A percentile compares a stretch with the other conserved stretches of the same genome.
Conservation (phyloP, 176 grass and related monocot species). For the Bonia amplexicaulis region DNA sequence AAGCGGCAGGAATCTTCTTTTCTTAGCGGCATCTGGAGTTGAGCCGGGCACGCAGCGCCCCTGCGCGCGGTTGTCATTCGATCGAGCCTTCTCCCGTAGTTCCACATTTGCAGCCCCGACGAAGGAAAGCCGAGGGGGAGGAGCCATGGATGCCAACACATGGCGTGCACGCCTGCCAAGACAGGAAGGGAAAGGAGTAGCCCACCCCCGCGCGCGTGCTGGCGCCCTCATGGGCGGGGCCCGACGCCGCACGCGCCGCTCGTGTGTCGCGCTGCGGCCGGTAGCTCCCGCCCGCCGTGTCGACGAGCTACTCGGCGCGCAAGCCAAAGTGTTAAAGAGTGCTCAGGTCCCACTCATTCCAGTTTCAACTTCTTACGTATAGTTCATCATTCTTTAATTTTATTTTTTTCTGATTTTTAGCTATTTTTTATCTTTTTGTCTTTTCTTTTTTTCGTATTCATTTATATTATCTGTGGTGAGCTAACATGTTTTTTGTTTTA, state of each 20-base stretch:
- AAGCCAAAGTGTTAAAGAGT: not conserved
- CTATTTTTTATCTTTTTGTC: too few relatives aligned
- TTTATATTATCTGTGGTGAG: rapidly evolving
- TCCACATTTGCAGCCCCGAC: not conserved
- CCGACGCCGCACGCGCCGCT: constrained; percentile 24
- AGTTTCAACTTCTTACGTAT: too few relatives aligned
- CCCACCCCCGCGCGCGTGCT: not conserved
- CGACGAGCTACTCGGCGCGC: not conserved
- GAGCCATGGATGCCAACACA: not conserved
- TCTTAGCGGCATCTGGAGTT: not conserved
- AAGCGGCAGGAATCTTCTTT: not conserved
- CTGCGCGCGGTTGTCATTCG: not conserved
- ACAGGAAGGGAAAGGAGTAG: not conserved
- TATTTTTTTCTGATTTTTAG: too few relatives aligned
- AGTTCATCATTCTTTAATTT: too few relatives aligned
- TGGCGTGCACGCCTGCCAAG: not conserved
- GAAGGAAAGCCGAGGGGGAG: not conserved
- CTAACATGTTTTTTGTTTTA: too few relatives aligned
- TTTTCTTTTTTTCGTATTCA: too few relatives aligned
- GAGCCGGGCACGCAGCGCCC: not conserved
- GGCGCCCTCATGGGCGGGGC: not conserved
- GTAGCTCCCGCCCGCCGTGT: not conserved
- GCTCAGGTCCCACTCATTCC: not conserved
- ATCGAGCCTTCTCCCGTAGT: not conserved
- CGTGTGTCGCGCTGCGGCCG: not conserved